These are phyloP conservation scores for Pyrenula aspistea DNA, from an alignment of 495 filamentous ascomycete species.

Conservation along the genomic window DNA sequence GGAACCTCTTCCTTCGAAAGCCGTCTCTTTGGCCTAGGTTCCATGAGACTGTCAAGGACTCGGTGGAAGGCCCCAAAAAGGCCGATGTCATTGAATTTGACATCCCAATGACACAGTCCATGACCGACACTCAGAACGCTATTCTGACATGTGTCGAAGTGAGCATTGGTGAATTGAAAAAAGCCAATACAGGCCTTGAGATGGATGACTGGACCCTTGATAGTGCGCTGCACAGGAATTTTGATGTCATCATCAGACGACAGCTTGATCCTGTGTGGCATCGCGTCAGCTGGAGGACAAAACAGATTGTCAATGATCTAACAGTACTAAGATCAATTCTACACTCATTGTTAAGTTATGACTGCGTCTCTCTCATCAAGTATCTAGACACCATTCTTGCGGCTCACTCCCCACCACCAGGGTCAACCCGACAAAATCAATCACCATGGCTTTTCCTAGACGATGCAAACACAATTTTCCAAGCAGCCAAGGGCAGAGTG, in stretches of 20 bases:
- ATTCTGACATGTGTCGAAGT: constrained; percentile 94
- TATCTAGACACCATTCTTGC: constrained; percentile 91
- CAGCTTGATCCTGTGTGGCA: constrained; percentile 97
- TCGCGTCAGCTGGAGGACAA: constrained; percentile 85
- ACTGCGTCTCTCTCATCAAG: constrained; percentile 83
- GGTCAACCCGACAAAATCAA: constrained; percentile 75
- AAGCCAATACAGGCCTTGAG: constrained; percentile 76
- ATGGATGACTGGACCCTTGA: constrained; percentile 98
- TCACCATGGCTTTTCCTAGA: constrained; percentile 96
- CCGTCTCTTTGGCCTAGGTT: constrained; percentile 91
- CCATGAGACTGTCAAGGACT: constrained; percentile 76
- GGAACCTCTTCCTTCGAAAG: constrained; percentile 82
- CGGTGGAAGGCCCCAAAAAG: constrained; percentile 80
- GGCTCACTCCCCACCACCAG: constrained; percentile 77
- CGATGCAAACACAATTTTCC: constrained; percentile 87
- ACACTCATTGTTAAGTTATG: constrained; percentile 70
- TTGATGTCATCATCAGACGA: constrained; percentile 76
- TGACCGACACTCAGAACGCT: constrained; percentile 86
- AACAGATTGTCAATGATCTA: constrained; percentile 83
- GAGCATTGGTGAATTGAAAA: constrained; percentile 83
- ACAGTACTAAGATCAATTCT: constrained; percentile 78
- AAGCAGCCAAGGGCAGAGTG: constrained; percentile 79
- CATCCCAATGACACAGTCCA: constrained; percentile 89
- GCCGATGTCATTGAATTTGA: constrained; percentile 96
- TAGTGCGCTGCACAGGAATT: constrained; percentile 83